Evolutionary conservation across 768 basidiomycete species (phyloP), one percentile per base, ranked within the genome.

Genomic region (Ramaria sp.): DNA sequence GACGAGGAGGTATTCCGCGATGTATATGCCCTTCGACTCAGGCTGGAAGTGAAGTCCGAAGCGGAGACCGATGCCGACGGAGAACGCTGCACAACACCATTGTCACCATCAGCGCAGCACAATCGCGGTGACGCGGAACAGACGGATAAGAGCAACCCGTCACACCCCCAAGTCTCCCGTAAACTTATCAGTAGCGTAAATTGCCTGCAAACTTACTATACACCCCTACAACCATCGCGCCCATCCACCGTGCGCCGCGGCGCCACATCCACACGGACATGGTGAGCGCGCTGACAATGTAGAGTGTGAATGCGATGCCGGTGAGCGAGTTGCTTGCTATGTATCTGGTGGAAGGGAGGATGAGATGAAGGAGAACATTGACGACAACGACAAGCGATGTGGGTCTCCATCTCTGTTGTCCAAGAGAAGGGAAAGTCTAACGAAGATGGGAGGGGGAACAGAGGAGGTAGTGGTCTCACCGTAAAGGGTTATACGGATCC

Each of bases 191-290:
- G n/a, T n/a, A n/a, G 22, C 11, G 22, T 7, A 51, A 15, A 5
- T 27, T 27, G 27, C 5, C 27, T 27, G 2, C 27, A 27, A 27
- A 70, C 79, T 48, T 54, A 77, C 81, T 75, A 65, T 77, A 81
- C 31, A 71, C 73, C n/a, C 84, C 84, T 56, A 86, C 75, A 5
- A 77, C 71, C 77, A 85, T 80, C 17, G 73, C 66, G 33, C 81
- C 63, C 83, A 86, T 85, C 68, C 73, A 84, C 59, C 71, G 77
- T 5, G 77, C 75, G 3, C 80, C 76, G 53, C 71, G 76, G 56
- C 69, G 72, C 62, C 65, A 67, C 12, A 74, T 72, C 42, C 69
- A 71, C 50, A 65, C 71, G 6, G 75, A 71, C 62, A 82, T 80
- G 2, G 67, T 51, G 20, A 82, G 53, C 22, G 72, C 79, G 22